These are phyloP conservation scores for Nematodospora anomalae DNA, from an alignment of 1,139 yeast genomes.

Conservation along the genomic window DNA sequence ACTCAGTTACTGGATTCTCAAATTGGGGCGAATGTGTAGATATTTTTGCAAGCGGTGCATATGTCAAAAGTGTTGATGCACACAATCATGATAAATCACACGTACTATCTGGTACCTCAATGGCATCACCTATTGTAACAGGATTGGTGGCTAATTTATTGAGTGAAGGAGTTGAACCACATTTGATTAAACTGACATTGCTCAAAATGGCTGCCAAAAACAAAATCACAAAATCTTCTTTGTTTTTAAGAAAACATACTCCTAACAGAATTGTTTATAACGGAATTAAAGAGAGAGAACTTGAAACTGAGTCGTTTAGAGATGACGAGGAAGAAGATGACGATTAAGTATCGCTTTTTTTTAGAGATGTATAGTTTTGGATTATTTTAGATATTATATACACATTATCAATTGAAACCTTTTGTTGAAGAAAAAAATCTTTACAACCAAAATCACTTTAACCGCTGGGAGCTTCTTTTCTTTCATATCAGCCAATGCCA, in stretches of 20 bases:
- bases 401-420: neutral
- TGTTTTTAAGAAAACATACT: slow-evolving; percentile 31
- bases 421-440: slow-evolving; percentile 1
- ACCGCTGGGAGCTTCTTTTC: neutral
- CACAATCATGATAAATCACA: slow-evolving; percentile 29
- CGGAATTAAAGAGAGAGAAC: slow-evolving; percentile 20
- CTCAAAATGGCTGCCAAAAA: slow-evolving; percentile 36
- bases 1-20: slow-evolving; percentile 69
- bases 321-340: slow-evolving; percentile 15
- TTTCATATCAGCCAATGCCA: slow-evolving; percentile 12
- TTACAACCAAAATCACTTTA: slow-evolving; percentile 4
- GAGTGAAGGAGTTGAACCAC: slow-evolving; percentile 55
- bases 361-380: neutral
- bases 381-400: slow-evolving; percentile 3
- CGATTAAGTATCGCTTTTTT: slow-evolving; percentile 1
- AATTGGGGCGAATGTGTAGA: slow-evolving; percentile 92
- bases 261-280: slow-evolving; percentile 43
- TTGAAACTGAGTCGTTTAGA: slow-evolving; percentile 12
- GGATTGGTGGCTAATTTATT: slow-evolving; percentile 68
- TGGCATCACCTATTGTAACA: slow-evolving; percentile 80
- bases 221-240: slow-evolving; percentile 35
- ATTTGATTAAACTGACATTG: slow-evolving; percentile 39
- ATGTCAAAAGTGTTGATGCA: slow-evolving; percentile 50
- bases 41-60: slow-evolving; percentile 78
- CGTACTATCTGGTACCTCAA: slow-evolving; percentile 77